Percentiles rank a stretch among this genome's conserved stretches.
These are phyloP conservation scores for Neurospora crassa DNA, from an alignment of 2,329 filamentous ascomycete genomes.

Conservation along the genomic window DNA sequence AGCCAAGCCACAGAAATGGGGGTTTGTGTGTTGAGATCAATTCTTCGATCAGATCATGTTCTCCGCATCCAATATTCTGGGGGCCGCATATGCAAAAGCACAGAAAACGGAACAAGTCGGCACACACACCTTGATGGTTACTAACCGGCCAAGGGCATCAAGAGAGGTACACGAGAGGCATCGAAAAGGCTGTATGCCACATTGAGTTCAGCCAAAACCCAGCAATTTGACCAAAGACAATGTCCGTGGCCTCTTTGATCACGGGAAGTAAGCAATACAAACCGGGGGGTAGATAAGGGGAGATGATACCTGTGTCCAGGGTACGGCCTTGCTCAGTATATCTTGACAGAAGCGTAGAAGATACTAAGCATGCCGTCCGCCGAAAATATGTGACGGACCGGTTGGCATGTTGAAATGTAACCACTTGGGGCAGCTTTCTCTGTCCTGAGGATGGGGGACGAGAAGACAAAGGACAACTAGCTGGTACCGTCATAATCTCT, in stretches of 20 bases:
- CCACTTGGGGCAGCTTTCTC: neutral
- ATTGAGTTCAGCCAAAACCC: constrained; percentile 22
- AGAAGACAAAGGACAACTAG: neutral
- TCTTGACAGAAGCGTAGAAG: neutral
- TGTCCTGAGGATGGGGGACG: neutral
- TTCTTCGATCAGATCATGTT: neutral
- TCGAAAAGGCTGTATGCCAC: constrained; percentile 20
- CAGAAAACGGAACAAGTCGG: neutral
- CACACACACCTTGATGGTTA: neutral
- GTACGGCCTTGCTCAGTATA: neutral
- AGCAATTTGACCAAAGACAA: constrained; percentile 15
- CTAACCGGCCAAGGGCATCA: neutral
- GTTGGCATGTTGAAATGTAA: neutral
- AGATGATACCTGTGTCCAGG: neutral
- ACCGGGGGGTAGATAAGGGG: neutral
- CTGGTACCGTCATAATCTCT: neutral
- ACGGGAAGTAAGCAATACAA: neutral
- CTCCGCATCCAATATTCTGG: neutral
- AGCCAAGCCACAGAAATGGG: neutral
- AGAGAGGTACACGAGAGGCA: neutral
- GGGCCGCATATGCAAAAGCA: neutral
- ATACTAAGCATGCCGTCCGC: neutral
- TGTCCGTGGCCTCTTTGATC: neutral
- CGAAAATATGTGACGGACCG: neutral
- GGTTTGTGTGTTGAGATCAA: neutral